phyloP scores from a whole-genome alignment of 169 alveolate species.

The Besnoitia besnoiti region DNA sequence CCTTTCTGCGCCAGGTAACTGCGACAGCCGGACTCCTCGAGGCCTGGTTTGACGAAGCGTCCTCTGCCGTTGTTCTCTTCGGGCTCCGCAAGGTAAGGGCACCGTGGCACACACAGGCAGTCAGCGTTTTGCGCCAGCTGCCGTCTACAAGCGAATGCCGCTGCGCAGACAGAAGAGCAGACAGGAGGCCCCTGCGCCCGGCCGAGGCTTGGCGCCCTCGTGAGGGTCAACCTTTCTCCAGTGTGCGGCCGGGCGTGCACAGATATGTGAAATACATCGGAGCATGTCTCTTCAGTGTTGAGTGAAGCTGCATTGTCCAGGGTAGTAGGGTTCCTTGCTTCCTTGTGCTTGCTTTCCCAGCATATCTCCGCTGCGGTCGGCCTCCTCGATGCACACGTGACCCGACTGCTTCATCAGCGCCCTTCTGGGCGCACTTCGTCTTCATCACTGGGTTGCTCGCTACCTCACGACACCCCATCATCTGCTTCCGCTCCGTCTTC shows the following conservation, averaged over 20 bases:
- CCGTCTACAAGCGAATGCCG: not conserved
- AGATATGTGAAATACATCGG: too few relatives aligned
- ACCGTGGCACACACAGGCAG: too few relatives aligned
- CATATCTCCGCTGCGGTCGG: not conserved
- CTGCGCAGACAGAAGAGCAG: not conserved
- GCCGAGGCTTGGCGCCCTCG: too few relatives aligned
- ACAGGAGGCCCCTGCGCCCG: too few relatives aligned
- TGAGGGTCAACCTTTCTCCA: too few relatives aligned
- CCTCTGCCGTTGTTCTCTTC: not conserved
- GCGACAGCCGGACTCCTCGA: not conserved
- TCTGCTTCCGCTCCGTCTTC: not conserved
- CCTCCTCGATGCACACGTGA: not conserved
- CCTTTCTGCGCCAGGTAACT: not conserved
- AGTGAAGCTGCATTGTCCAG: too few relatives aligned
- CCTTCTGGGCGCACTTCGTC: not conserved
- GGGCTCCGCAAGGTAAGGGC: not conserved
- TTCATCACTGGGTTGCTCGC: not conserved
- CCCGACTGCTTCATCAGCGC: not conserved
- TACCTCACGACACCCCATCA: not conserved
- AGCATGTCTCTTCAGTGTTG: too few relatives aligned
- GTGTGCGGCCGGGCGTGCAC: too few relatives aligned
- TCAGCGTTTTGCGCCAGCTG: too few relatives aligned
- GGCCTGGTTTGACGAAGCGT: constrained; percentile 9
- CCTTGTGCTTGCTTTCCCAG: not conserved
- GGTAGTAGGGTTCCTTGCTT: too few relatives aligned